Percentiles rank a stretch among this genome's conserved stretches.
Conservation (phyloP, 2,329 filamentous ascomycete species). For the Emergomyces africanus region DNA sequence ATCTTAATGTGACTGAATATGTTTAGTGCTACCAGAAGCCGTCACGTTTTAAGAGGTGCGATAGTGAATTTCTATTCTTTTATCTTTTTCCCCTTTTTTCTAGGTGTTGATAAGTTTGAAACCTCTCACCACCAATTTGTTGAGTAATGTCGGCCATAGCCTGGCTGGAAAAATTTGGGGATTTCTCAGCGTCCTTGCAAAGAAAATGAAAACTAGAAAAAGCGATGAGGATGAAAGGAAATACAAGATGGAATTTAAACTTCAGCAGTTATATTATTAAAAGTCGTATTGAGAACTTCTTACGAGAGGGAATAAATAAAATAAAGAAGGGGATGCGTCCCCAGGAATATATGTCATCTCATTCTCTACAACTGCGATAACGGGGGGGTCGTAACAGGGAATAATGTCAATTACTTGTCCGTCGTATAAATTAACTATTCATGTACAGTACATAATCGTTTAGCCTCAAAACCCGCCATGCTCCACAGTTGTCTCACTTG, state of each 20-base stretch:
- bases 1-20: neutral
- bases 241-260: neutral
- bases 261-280: neutral
- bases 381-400: neutral
- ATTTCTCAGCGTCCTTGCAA: neutral
- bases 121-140: neutral
- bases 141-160: neutral
- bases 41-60: neutral
- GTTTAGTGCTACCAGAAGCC: neutral
- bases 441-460: neutral
- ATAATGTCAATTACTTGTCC: neutral
- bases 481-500: neutral
- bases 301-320: neutral
- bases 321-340: neutral
- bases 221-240: neutral
- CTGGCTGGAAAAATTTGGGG: neutral
- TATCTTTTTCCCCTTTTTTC: neutral
- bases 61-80: neutral
- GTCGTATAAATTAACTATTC: neutral
- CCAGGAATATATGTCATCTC: neutral
- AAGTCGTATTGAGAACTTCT: neutral
- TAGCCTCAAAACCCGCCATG: neutral
- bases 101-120: neutral
- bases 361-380: neutral
- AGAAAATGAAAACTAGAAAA: neutral